Base-by-base conservation (phyloP, 2,329 filamentous ascomycete species). In the Scedosporium aurantiacum region DNA sequence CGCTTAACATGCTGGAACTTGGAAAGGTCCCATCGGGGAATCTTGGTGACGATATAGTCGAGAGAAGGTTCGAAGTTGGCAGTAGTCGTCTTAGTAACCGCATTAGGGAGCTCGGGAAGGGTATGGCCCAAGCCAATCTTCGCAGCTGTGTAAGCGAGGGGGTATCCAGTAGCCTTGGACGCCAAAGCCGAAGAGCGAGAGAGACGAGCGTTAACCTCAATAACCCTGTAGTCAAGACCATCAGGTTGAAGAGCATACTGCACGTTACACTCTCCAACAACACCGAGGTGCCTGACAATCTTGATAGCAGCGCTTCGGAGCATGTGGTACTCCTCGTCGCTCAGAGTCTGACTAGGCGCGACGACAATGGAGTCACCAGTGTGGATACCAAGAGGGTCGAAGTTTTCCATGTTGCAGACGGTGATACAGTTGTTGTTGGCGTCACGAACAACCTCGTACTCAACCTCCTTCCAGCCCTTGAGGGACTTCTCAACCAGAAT, bases 1-100 rank as follows among this genome's bases (percentile, higher is more conserved):
- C 94, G 89, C 81, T 96, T 95, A 66, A 99, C 94, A 70, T 97
- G 93, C 78, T 97, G 93, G 82, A 99, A 99, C 80, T 99, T 99
- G 80, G 90, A 86, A 71, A 99, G 76, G 81, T 99, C 94, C 94
- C 94, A 99, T 71, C 94, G 87, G 68, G 94, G 94, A 68, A 99
- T 97, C 82, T 99, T 99, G 68, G 91, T 96, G 66, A 99, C 94
- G 66, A 99, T 91, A 74, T 99, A 99, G 72, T 99, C 94, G 66
- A 99, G 80, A 64, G 90, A 95, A 60, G 94, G 94, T 76, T 99
- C 94, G 72, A 99, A 99, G 82, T 97, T 97, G 71, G 94, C 94
- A 7, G 94, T 97, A 18, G 94, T 63, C 58, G 54, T 25, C 40
- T 96, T 96, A 64, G 94, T 99, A 62, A 99, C 94, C 63, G 94